phyloP scores from a whole-genome alignment of 306 rosid genomes.

The Bauhinia variegata region DNA sequence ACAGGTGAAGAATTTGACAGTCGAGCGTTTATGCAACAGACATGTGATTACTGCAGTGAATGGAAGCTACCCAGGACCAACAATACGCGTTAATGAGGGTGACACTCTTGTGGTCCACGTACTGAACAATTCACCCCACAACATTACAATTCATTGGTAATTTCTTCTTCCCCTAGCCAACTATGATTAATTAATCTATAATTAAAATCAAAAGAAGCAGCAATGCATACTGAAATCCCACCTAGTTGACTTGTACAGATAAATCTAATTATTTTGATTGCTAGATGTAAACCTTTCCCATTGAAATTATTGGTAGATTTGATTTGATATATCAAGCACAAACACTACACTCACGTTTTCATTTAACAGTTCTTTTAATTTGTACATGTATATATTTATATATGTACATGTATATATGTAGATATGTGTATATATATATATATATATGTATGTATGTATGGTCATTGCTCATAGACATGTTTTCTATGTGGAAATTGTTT shows the following conservation, averaged over 20 bases:
- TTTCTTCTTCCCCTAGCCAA: neutral
- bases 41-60: constrained; percentile 59
- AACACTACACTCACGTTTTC: no score
- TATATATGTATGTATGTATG: no score
- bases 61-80: constrained; percentile 57
- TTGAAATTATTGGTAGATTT: no score
- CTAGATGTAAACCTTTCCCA: no score
- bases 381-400: no score
- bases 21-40: constrained; percentile 43
- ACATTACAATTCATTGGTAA: constrained; percentile 66
- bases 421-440: no score
- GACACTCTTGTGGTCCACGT: constrained; percentile 59
- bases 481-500: no score
- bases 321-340: no score
- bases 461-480: no score
- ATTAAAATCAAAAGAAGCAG: neutral
- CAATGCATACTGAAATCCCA: neutral
- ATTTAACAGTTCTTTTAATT: no score
- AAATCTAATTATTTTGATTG: no score
- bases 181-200: neutral
- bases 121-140: constrained; percentile 53
- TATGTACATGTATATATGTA: no score
- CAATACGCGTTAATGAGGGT: constrained; percentile 45
- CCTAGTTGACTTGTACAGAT: constrained; percentile 46
- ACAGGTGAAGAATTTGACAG: constrained; percentile 48